Conservation (phyloP, 495 filamentous ascomycete species). For the Pseudevernia furfuracea region DNA sequence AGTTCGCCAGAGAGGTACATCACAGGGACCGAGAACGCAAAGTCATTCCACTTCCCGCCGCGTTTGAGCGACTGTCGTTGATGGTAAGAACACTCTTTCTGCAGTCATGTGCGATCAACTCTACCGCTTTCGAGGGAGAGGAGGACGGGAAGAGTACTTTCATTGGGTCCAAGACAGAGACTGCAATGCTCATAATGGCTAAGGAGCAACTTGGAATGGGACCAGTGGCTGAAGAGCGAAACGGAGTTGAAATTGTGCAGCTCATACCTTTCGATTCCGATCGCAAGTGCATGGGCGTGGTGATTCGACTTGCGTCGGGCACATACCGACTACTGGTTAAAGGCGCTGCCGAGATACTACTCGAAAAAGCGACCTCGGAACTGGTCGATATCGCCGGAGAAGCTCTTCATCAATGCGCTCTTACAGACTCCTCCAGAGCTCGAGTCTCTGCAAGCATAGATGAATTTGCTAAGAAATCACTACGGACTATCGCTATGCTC, state of each 20-base stretch:
- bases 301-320: slow-evolving; percentile 47
- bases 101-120: slow-evolving; percentile 58
- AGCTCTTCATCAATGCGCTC: slow-evolving; percentile 32
- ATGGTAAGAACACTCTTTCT: slow-evolving; percentile 43
- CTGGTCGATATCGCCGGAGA: slow-evolving; percentile 35
- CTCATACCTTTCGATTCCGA: slow-evolving; percentile 61
- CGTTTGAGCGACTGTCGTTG: slow-evolving; percentile 36
- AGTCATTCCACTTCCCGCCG: slow-evolving; percentile 24
- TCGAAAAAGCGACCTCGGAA: slow-evolving; percentile 40
- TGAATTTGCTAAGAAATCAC: slow-evolving; percentile 49
- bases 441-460: slow-evolving; percentile 40
- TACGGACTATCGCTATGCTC: slow-evolving; percentile 56
- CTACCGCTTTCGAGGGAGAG: slow-evolving; percentile 58
- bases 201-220: slow-evolving; percentile 57
- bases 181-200: slow-evolving; percentile 56
- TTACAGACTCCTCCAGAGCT: slow-evolving; percentile 31
- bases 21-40: slow-evolving; percentile 29
- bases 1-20: slow-evolving; percentile 41
- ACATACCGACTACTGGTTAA: slow-evolving; percentile 60
- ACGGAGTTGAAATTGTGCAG: slow-evolving; percentile 52
- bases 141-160: slow-evolving; percentile 50
- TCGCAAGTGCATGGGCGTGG: slow-evolving; percentile 62
- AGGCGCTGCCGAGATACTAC: slow-evolving; percentile 61
- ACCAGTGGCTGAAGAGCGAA: slow-evolving; percentile 48
- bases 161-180: slow-evolving; percentile 66